Conservation (phyloP, 768 basidiomycete species). For the Tubosaeta sp. region DNA sequence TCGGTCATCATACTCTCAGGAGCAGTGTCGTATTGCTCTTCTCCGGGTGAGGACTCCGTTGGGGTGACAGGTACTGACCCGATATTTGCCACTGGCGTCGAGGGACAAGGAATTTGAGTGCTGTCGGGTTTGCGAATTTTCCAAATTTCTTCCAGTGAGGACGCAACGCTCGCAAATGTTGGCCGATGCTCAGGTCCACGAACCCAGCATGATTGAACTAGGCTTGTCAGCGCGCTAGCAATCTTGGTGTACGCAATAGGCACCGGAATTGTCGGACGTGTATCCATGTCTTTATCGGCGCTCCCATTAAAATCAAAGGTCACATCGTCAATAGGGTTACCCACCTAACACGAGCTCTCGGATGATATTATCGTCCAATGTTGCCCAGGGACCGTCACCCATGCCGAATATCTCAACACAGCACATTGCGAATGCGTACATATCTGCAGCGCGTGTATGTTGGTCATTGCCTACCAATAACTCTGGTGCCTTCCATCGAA, state of each 20-base stretch:
- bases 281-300: constrained; percentile 40
- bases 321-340: constrained; percentile 12
- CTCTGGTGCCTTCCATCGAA: constrained; percentile 73
- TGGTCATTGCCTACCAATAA: constrained; percentile 45
- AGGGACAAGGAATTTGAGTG: background rate
- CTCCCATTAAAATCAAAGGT: constrained; percentile 16
- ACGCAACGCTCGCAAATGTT: constrained; percentile 46
- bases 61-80: background rate
- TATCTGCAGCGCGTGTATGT: constrained; percentile 55
- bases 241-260: constrained; percentile 30
- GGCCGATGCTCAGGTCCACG: constrained; percentile 49
- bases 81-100: background rate
- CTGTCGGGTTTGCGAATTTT: constrained; percentile 30
- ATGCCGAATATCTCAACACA: constrained; percentile 62
- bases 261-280: constrained; percentile 46
- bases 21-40: constrained; percentile 27
- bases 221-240: constrained; percentile 32
- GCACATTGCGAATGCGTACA: constrained; percentile 66
- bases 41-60: constrained; percentile 16
- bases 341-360: constrained; percentile 48
- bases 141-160: constrained; percentile 43
- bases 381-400: constrained; percentile 58
- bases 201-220: constrained; percentile 57
- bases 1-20: constrained; percentile 22
- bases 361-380: constrained; percentile 48